Conservation (phyloP, 305 asterid species). For the Fraxinus velutina region DNA sequence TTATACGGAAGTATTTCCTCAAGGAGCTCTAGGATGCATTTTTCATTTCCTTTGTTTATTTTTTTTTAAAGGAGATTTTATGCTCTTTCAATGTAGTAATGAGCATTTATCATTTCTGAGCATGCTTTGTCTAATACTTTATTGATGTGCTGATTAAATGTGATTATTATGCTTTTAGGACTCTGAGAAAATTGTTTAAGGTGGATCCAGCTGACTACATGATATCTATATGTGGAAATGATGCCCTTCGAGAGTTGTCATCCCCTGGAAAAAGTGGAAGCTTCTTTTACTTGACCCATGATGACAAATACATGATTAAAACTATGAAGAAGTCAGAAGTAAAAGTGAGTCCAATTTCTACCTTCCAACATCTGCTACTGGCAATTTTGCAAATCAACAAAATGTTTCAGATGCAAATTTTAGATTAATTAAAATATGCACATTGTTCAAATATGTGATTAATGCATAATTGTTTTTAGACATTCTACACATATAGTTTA, state of each 20-base stretch:
- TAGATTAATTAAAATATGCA: background rate
- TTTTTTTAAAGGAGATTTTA: background rate
- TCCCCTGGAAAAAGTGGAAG: slow-evolving; percentile 99
- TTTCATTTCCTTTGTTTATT: background rate
- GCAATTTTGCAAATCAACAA: background rate
- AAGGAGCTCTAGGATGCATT: background rate
- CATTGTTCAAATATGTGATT: background rate
- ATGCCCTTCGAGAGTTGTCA: slow-evolving; percentile 91
- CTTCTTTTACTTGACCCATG: slow-evolving; percentile 83
- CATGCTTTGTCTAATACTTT: background rate
- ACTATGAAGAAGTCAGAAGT: slow-evolving; percentile 92
- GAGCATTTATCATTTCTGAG: background rate
- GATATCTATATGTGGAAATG: slow-evolving; percentile 88
- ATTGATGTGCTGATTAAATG: background rate
- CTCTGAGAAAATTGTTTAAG: slow-evolving; percentile 72
- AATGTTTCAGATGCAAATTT: background rate
- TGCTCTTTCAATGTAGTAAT: background rate
- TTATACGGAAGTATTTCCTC: background rate
- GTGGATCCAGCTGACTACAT: slow-evolving; percentile 97
- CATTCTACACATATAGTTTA: background rate
- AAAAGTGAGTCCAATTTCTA: slow-evolving; percentile 58
- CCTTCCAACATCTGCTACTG: slow-evolving; percentile 10
- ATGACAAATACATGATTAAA: slow-evolving; percentile 92
- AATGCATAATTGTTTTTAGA: background rate
- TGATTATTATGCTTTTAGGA: slow-evolving; percentile 45